Conservation (phyloP, 1,284 basidiomycete species). For the Rhizoctonia solani region DNA sequence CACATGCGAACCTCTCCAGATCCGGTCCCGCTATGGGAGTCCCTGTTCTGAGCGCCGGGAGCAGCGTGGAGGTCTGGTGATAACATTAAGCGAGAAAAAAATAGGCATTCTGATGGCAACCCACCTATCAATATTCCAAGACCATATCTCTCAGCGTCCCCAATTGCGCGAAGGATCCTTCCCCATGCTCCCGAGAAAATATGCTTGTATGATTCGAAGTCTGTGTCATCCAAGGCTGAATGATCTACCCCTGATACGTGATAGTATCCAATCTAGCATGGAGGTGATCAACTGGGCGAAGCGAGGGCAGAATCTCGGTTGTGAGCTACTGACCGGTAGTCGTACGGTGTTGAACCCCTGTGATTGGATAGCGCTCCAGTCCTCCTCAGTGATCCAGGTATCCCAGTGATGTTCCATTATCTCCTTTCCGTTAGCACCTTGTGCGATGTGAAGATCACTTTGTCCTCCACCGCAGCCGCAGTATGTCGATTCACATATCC, state of each 20-base stretch:
- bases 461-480: slow-evolving; percentile 48
- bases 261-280: slow-evolving; percentile 73
- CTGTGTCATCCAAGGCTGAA: slow-evolving; percentile 69
- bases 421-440: slow-evolving; percentile 60
- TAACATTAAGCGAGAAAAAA: background rate
- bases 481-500: slow-evolving; percentile 46
- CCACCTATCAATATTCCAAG: slow-evolving; percentile 82
- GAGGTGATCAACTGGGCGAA: slow-evolving; percentile 28
- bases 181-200: slow-evolving; percentile 76
- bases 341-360: slow-evolving; percentile 82
- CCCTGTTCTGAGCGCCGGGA: slow-evolving; percentile 75
- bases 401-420: slow-evolving; percentile 82
- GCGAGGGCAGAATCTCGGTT: slow-evolving; percentile 34
- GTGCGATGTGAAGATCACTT: slow-evolving; percentile 78
- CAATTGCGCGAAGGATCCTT: slow-evolving; percentile 68
- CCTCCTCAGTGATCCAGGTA: slow-evolving; percentile 68
- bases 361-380: slow-evolving; percentile 75
- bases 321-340: slow-evolving; percentile 64
- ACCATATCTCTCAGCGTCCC: slow-evolving; percentile 61
- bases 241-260: slow-evolving; percentile 66
- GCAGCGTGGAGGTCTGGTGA: slow-evolving; percentile 68
- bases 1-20: slow-evolving; percentile 48
- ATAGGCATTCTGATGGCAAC: slow-evolving; percentile 35
- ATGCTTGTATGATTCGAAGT: slow-evolving; percentile 62
- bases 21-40: slow-evolving; percentile 59